These are phyloP conservation scores for Lasiosphaeria miniovina DNA, from an alignment of 495 filamentous ascomycete species.

Conservation along the genomic window DNA sequence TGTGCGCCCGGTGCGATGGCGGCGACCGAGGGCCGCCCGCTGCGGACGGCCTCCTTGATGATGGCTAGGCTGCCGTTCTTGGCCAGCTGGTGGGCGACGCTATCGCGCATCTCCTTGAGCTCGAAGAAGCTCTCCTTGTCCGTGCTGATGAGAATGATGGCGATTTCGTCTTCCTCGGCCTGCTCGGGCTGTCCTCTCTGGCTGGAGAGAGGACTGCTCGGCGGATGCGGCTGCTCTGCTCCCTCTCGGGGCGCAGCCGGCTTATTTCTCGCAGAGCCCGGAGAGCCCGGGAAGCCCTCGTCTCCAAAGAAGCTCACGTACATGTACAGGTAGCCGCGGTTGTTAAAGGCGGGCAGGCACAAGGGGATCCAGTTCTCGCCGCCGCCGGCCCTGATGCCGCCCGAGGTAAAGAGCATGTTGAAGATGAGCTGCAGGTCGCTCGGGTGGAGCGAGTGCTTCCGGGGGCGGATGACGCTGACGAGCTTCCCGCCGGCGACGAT, in stretches of 20 bases:
- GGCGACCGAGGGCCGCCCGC: slow-evolving; percentile 62
- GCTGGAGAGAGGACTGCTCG: not conserved
- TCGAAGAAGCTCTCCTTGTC: slow-evolving; percentile 92
- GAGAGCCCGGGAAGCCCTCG: no score
- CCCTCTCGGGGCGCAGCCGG: no score
- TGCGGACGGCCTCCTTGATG: slow-evolving; percentile 67
- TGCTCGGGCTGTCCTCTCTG: slow-evolving; percentile 20
- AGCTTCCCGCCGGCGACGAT: slow-evolving; percentile 92
- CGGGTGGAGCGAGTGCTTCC: slow-evolving; percentile 92
- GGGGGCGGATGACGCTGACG: slow-evolving; percentile 89
- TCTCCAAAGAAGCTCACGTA: slow-evolving; percentile 86
- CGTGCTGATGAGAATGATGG: slow-evolving; percentile 86
- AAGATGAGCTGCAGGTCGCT: slow-evolving; percentile 95
- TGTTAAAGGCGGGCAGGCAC: slow-evolving; percentile 96
- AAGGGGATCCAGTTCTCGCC: slow-evolving; percentile 98
- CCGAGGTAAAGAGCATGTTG: slow-evolving; percentile 98
- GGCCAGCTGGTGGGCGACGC: slow-evolving; percentile 70
- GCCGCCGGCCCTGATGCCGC: slow-evolving; percentile 76
- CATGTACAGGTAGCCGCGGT: slow-evolving; percentile 96
- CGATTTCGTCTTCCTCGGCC: slow-evolving; percentile 66
- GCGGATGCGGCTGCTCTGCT: no score
- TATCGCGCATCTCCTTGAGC: slow-evolving; percentile 78
- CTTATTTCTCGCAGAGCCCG: no score
- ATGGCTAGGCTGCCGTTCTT: slow-evolving; percentile 71
- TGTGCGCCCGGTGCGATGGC: slow-evolving; percentile 78